These are phyloP conservation scores for Fusarium protoensiforme DNA, from an alignment of 2,329 filamentous ascomycete genomes.

Conservation along the genomic window DNA sequence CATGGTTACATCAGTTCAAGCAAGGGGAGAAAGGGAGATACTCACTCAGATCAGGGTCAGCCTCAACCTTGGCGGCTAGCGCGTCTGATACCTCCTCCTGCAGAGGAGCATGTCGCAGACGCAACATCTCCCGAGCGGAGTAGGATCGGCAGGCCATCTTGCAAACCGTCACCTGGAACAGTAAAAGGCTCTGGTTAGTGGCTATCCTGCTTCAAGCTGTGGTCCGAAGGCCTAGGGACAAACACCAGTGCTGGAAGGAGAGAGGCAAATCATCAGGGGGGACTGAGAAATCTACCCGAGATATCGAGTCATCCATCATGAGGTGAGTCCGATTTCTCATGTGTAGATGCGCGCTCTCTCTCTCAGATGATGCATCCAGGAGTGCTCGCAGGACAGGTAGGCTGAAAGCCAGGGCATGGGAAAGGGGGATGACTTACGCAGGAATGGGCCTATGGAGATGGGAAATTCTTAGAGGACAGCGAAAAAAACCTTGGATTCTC, in stretches of 20 bases:
- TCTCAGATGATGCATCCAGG: neutral
- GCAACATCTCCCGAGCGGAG: constrained; percentile 57
- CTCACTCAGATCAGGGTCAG: constrained; percentile 56
- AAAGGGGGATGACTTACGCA: constrained; percentile 43
- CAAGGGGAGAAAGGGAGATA: neutral
- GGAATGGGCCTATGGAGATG: constrained; percentile 41
- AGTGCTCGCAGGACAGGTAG: neutral
- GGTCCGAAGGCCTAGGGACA: constrained; percentile 34
- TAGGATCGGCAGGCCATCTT: constrained; percentile 59
- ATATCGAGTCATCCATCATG: neutral
- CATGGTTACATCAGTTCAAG: constrained; percentile 14
- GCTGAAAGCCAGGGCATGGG: neutral
- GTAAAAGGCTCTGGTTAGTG: constrained; percentile 45
- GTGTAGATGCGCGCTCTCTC: neutral
- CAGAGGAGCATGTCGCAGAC: constrained; percentile 43
- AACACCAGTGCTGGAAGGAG: neutral
- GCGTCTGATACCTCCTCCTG: constrained; percentile 42
- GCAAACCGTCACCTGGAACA: constrained; percentile 48
- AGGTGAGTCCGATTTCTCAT: neutral
- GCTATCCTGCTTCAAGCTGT: constrained; percentile 42
- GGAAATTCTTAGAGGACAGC: constrained; percentile 47
- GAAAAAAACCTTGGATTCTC: constrained; percentile 47
- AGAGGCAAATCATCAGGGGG: neutral
- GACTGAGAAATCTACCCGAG: neutral
- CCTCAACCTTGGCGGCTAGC: constrained; percentile 49